Conservation (phyloP, 2,329 filamentous ascomycete genomes). For the Metarhizium humberi region DNA sequence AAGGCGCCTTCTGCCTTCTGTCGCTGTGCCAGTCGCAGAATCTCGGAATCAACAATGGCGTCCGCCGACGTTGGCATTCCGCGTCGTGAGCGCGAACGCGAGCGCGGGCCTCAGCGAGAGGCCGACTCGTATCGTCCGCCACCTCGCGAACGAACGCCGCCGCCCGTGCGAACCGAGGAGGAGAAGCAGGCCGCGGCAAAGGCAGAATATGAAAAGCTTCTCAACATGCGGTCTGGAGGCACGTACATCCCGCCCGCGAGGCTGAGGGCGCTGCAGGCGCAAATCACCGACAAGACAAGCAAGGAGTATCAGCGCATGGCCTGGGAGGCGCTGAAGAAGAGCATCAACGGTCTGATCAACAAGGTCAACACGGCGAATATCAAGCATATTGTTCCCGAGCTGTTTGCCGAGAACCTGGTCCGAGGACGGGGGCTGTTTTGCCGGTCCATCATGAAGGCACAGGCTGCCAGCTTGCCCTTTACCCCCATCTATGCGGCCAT, state of each 20-base stretch:
- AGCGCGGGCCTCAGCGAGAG: constrained; percentile 25
- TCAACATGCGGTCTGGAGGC: constrained; percentile 88
- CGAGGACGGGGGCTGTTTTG: constrained; percentile 89
- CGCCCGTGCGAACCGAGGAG: constrained; percentile 53
- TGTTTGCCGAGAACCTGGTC: constrained; percentile 90
- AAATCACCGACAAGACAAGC: constrained; percentile 92
- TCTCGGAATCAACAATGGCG: constrained; percentile 25
- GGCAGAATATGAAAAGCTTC: constrained; percentile 85
- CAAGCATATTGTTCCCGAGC: constrained; percentile 91
- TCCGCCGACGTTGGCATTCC: constrained; percentile 34
- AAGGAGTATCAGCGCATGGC: constrained; percentile 99
- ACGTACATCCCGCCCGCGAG: constrained; percentile 93
- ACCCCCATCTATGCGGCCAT: constrained; percentile 95
- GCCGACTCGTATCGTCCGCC: constrained; percentile 42
- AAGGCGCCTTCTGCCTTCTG: background rate
- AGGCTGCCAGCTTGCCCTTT: constrained; percentile 90
- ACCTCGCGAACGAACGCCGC: constrained; percentile 21
- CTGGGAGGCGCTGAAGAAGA: constrained; percentile 98
- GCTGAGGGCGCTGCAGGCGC: constrained; percentile 82
- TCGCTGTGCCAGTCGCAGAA: background rate
- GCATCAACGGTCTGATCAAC: constrained; percentile 97
- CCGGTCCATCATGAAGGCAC: constrained; percentile 95
- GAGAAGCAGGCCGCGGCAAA: constrained; percentile 83
- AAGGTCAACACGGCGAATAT: constrained; percentile 98
- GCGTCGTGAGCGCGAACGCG: constrained; percentile 23